These are phyloP conservation scores for Zasmidium angulare DNA, from an alignment of 2,329 filamentous ascomycete species.

Conservation along the genomic window DNA sequence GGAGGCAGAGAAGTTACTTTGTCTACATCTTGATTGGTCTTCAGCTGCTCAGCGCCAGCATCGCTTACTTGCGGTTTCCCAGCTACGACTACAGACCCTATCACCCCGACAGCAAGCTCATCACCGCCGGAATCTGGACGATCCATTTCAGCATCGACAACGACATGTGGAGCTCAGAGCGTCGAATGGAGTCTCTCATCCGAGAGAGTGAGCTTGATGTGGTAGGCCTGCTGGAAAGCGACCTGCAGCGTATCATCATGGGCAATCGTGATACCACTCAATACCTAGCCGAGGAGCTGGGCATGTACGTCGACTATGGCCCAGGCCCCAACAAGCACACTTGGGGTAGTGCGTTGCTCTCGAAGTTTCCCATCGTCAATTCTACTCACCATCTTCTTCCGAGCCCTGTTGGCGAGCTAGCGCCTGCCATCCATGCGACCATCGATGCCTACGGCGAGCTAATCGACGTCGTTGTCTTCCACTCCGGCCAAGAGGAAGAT, in stretches of 20 bases:
- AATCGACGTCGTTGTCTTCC: slow-evolving; percentile 95
- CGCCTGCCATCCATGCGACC: slow-evolving; percentile 95
- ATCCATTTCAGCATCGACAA: slow-evolving; percentile 98
- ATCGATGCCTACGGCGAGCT: slow-evolving; percentile 86
- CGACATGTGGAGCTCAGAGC: slow-evolving; percentile 97
- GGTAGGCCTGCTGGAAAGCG: slow-evolving; percentile 88
- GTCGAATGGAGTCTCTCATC: slow-evolving; percentile 71
- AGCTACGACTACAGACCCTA: slow-evolving; percentile 89
- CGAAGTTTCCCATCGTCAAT: slow-evolving; percentile 96
- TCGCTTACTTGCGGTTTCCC: slow-evolving; percentile 88
- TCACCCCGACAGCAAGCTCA: slow-evolving; percentile 79
- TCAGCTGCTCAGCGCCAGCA: slow-evolving; percentile 75
- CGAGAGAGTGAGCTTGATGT: slow-evolving; percentile 95
- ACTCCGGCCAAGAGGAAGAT: slow-evolving; percentile 97
- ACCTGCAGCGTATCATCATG: slow-evolving; percentile 98
- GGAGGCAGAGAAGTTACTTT: slow-evolving; percentile 64
- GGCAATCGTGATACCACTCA: slow-evolving; percentile 96
- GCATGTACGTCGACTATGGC: slow-evolving; percentile 98
- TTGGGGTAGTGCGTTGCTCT: slow-evolving; percentile 89
- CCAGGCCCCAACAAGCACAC: slow-evolving; percentile 99
- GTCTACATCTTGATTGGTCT: slow-evolving; percentile 70
- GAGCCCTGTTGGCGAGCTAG: slow-evolving; percentile 89
- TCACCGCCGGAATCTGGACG: slow-evolving; percentile 97
- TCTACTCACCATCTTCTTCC: slow-evolving; percentile 94
- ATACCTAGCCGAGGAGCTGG: slow-evolving; percentile 89